Evolutionary conservation across 2,329 filamentous ascomycete species (phyloP).

Genomic region (Penicillium palitans): DNA sequence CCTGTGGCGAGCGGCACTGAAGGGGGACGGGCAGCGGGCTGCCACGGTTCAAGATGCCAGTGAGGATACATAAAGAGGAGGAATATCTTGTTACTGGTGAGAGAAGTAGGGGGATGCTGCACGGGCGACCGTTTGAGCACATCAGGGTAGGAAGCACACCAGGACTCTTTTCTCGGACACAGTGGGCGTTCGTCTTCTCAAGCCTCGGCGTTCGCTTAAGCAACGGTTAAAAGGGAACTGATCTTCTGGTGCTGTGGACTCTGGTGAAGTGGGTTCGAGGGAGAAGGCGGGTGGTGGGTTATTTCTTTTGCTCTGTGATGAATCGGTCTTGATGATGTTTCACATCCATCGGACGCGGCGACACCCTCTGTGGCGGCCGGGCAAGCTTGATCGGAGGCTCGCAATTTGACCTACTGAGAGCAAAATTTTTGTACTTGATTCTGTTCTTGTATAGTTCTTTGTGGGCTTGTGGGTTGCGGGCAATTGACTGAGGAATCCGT

Average conservation of each 20-base stretch:
- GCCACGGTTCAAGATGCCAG: slow-evolving; percentile 5
- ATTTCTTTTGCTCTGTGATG: background rate
- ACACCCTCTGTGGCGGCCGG: slow-evolving; percentile 9
- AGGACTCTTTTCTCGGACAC: slow-evolving; percentile 9
- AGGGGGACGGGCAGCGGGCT: background rate
- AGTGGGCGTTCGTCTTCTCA: slow-evolving; percentile 10
- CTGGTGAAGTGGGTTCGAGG: slow-evolving; percentile 8
- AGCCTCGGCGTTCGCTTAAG: slow-evolving; percentile 10
- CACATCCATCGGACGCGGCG: slow-evolving; percentile 9
- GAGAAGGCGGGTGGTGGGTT: slow-evolving; percentile 1
- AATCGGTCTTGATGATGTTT: slow-evolving; percentile 9
- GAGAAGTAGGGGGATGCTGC: slow-evolving; percentile 4
- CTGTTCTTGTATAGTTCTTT: background rate
- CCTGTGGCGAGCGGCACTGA: background rate
- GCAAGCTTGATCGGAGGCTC: slow-evolving; percentile 10
- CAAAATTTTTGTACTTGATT: background rate
- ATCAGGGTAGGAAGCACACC: slow-evolving; percentile 3
- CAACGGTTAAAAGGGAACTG: slow-evolving; percentile 1
- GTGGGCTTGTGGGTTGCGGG: background rate
- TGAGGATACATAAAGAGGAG: slow-evolving; percentile 1
- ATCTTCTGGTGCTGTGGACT: slow-evolving; percentile 4
- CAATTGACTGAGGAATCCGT: background rate
- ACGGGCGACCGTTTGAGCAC: slow-evolving; percentile 8
- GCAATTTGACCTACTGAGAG: slow-evolving; percentile 6
- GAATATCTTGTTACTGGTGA: background rate